Percentiles rank a stretch among this genome's conserved stretches.
phyloP scores from a whole-genome alignment of 2,329 filamentous ascomycete species.

The Clarireedia hainanense region DNA sequence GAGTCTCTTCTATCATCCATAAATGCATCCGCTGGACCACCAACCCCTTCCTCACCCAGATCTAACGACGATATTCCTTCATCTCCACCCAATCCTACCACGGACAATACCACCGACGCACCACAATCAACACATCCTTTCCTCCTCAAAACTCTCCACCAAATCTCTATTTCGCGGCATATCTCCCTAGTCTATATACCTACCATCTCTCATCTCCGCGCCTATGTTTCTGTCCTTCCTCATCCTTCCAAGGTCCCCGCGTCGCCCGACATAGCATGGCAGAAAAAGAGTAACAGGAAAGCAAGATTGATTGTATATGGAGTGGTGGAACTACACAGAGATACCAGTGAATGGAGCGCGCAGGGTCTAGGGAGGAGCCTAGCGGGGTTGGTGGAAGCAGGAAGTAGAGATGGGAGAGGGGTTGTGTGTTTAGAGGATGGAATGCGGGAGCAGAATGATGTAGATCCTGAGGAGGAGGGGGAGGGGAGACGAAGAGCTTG shows the following conservation, averaged over 20 bases:
- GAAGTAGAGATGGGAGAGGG: slow-evolving; percentile 36
- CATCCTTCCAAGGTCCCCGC: slow-evolving; percentile 3
- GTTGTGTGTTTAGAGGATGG: slow-evolving; percentile 40
- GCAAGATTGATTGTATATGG: slow-evolving; percentile 52
- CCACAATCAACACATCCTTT: slow-evolving; percentile 33
- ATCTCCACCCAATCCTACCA: background rate
- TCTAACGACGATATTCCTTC: slow-evolving; percentile 1
- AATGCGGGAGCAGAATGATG: background rate
- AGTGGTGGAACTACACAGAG: slow-evolving; percentile 55
- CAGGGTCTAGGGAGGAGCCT: slow-evolving; percentile 60
- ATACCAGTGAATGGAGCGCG: slow-evolving; percentile 66
- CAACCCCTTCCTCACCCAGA: slow-evolving; percentile 8
- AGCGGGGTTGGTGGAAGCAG: slow-evolving; percentile 56
- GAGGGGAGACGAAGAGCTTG: background rate
- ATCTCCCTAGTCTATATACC: slow-evolving; percentile 66
- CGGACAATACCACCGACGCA: slow-evolving; percentile 7
- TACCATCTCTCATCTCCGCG: slow-evolving; percentile 69
- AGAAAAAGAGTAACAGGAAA: slow-evolving; percentile 12
- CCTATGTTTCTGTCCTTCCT: slow-evolving; percentile 53
- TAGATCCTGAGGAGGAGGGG: slow-evolving; percentile 20
- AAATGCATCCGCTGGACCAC: background rate
- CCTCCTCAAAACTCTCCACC: slow-evolving; percentile 57
- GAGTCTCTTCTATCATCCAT: slow-evolving; percentile 46
- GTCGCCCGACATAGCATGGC: background rate
- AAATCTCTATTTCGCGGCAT: slow-evolving; percentile 60